These are phyloP conservation scores for Podospora sp. DNA, from an alignment of 495 filamentous ascomycete genomes.

Conservation along the genomic window DNA sequence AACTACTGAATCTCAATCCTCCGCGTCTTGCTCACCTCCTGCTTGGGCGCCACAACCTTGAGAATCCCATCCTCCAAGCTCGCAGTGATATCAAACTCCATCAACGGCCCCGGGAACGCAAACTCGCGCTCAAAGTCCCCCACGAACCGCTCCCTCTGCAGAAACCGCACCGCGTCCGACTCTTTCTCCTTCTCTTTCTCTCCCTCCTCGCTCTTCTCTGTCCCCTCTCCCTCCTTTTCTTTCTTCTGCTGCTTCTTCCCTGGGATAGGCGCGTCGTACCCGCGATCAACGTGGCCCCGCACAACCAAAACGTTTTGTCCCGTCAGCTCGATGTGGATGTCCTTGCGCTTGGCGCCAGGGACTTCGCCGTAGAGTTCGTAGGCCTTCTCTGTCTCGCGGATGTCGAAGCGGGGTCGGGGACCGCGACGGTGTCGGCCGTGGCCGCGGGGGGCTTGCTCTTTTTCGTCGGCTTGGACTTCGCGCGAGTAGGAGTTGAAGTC, in stretches of 20 bases:
- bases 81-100: constrained; percentile 31
- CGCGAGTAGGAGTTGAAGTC: constrained; percentile 61
- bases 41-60: constrained; percentile 30
- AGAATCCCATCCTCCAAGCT: constrained; percentile 29
- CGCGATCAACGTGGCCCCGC: constrained; percentile 62
- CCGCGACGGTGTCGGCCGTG: constrained; percentile 32
- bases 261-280: constrained; percentile 31
- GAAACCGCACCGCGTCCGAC: constrained; percentile 9
- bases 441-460: neutral
- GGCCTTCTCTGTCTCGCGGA: constrained; percentile 60
- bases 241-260: constrained; percentile 12
- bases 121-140: constrained; percentile 33
- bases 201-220: constrained; percentile 1
- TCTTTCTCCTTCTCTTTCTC: constrained; percentile 9
- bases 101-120: constrained; percentile 29
- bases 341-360: constrained; percentile 71
- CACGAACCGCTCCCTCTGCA: constrained; percentile 24
- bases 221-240: neutral
- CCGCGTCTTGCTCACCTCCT: constrained; percentile 11
- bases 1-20: constrained; percentile 26
- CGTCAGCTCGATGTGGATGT: constrained; percentile 77
- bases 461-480: constrained; percentile 28
- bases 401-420: constrained; percentile 62
- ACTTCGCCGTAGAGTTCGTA: constrained; percentile 83
- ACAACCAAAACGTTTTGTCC: constrained; percentile 69